Percentiles rank a stretch among this genome's conserved stretches.
Evolutionary conservation across 2,329 filamentous ascomycete genomes (phyloP).

Genomic region (Coleophoma eucalyptorum): DNA sequence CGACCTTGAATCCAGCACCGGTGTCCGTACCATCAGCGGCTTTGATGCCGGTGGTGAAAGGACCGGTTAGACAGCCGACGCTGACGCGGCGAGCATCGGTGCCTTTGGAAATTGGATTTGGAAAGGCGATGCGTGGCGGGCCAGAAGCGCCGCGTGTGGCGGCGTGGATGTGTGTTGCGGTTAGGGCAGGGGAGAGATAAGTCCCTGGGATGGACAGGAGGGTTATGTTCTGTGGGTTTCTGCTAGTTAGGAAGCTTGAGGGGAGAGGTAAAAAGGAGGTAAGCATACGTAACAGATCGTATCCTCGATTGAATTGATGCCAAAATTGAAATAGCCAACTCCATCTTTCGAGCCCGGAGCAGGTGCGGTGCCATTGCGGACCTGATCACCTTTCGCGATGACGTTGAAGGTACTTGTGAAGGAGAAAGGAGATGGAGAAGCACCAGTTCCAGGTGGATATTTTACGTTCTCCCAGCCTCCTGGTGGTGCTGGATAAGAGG

Average conservation of each 20-base stretch:
- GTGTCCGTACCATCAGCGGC: slow-evolving; percentile 37
- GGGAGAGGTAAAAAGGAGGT: not conserved
- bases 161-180: slow-evolving; percentile 47
- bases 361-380: slow-evolving; percentile 34
- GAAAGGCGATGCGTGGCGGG: slow-evolving; percentile 42
- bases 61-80: slow-evolving; percentile 29
- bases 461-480: slow-evolving; percentile 13
- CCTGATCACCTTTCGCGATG: slow-evolving; percentile 40
- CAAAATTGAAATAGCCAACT: slow-evolving; percentile 42
- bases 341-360: slow-evolving; percentile 33
- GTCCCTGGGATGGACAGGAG: slow-evolving; percentile 39
- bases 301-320: slow-evolving; percentile 36
- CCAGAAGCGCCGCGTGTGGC: slow-evolving; percentile 36
- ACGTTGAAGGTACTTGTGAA: slow-evolving; percentile 44
- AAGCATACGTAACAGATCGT: slow-evolving; percentile 25
- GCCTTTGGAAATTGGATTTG: slow-evolving; percentile 32
- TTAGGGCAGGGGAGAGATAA: slow-evolving; percentile 40
- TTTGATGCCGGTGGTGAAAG: slow-evolving; percentile 38
- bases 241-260: not conserved
- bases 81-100: slow-evolving; percentile 26
- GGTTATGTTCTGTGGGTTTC: slow-evolving; percentile 36
- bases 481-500: slow-evolving; percentile 10
- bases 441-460: slow-evolving; percentile 10
- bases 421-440: slow-evolving; percentile 9
- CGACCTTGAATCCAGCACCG: slow-evolving; percentile 39